Evolutionary conservation across 805 yeast species (phyloP).

Genomic region (Candida gorgasii): DNA sequence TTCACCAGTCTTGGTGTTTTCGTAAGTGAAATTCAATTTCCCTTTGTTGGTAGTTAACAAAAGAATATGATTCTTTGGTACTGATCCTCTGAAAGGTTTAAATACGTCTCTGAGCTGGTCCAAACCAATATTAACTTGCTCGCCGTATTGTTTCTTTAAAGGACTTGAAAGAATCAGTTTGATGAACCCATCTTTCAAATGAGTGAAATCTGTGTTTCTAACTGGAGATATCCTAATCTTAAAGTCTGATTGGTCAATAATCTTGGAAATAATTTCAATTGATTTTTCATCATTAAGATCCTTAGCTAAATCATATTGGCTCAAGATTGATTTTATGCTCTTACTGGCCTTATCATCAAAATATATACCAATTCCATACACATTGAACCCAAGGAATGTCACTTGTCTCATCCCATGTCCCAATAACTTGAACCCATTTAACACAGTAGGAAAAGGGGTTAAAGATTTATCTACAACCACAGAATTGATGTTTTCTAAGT

Average conservation of each 20-base stretch:
- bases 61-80: slow-evolving; percentile 71
- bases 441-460: slow-evolving; percentile 46
- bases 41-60: slow-evolving; percentile 48
- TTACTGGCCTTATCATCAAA: slow-evolving; percentile 60
- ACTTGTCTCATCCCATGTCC: slow-evolving; percentile 86
- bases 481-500: slow-evolving; percentile 12
- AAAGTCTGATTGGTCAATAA: slow-evolving; percentile 64
- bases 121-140: slow-evolving; percentile 55
- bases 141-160: slow-evolving; percentile 41
- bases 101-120: slow-evolving; percentile 66
- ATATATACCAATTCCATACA: slow-evolving; percentile 85
- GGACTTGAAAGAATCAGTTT: slow-evolving; percentile 75
- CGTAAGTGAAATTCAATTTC: slow-evolving; percentile 26
- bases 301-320: slow-evolving; percentile 21
- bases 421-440: slow-evolving; percentile 51
- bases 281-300: slow-evolving; percentile 53
- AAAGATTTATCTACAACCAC: slow-evolving; percentile 47
- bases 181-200: slow-evolving; percentile 84
- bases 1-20: slow-evolving; percentile 27
- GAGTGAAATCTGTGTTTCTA: slow-evolving; percentile 88
- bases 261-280: slow-evolving; percentile 50
- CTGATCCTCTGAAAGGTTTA: slow-evolving; percentile 60
- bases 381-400: slow-evolving; percentile 78
- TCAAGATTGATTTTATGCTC: slow-evolving; percentile 34
- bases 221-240: slow-evolving; percentile 80